These are phyloP conservation scores for Leersia perrieri DNA, from an alignment of 176 grass and related monocot species.

Conservation along the genomic window DNA sequence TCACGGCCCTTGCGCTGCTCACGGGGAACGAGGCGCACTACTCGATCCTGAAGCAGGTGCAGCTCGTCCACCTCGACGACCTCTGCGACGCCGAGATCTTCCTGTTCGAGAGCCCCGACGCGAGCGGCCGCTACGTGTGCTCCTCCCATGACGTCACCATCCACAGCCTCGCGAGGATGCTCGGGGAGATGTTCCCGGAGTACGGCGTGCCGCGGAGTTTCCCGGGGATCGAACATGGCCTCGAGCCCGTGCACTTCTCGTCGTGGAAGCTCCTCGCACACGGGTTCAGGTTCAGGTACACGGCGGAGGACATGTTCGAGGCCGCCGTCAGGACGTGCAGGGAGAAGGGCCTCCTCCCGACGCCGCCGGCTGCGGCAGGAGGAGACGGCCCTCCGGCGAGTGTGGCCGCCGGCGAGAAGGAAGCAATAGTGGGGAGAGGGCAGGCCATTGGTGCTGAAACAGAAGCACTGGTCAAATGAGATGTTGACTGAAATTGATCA, in stretches of 20 bases:
- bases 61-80: slow-evolving; percentile 84
- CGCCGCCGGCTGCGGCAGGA: neutral
- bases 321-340: slow-evolving; percentile 59
- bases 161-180: slow-evolving; percentile 70
- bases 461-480: neutral
- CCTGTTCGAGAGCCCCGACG: slow-evolving; percentile 71
- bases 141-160: slow-evolving; percentile 80
- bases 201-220: slow-evolving; percentile 56
- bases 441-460: slow-evolving; percentile 17
- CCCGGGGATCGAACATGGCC: slow-evolving; percentile 40
- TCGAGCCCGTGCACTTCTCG: slow-evolving; percentile 50
- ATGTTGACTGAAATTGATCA: neutral
- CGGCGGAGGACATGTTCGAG: slow-evolving; percentile 79
- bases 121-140: slow-evolving; percentile 74
- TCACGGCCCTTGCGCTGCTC: slow-evolving; percentile 75
- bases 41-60: slow-evolving; percentile 72
- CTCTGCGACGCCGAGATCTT: slow-evolving; percentile 74
- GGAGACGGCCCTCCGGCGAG: neutral
- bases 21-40: slow-evolving; percentile 75
- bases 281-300: slow-evolving; percentile 75
- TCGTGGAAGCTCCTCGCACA: slow-evolving; percentile 69
- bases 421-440: neutral
- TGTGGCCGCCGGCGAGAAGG: neutral
- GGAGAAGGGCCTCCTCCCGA: slow-evolving; percentile 63
- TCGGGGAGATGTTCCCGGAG: slow-evolving; percentile 53